Percentiles rank a stretch among this genome's conserved stretches.
phyloP scores from a whole-genome alignment of 176 grass and related monocot genomes.

The Rhynchospora pubera region DNA sequence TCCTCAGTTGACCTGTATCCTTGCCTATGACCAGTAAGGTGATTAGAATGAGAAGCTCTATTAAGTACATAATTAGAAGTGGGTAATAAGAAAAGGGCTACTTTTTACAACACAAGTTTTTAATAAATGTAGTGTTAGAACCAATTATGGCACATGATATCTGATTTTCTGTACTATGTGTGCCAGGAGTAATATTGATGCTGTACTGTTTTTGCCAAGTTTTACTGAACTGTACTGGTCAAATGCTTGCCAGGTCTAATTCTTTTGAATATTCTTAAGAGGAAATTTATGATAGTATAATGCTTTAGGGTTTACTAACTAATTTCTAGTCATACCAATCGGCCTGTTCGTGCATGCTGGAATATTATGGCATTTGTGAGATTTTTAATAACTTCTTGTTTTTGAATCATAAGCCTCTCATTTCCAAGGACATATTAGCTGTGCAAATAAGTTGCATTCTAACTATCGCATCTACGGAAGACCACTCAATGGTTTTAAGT shows the following conservation, averaged over 20 bases:
- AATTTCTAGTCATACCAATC: not conserved
- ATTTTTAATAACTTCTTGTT: not conserved
- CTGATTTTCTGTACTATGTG: not conserved
- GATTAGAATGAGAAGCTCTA: not conserved
- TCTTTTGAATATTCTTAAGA: not conserved
- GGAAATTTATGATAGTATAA: not conserved
- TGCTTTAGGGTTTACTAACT: not conserved
- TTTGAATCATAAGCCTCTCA: not conserved
- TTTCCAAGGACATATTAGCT: not conserved
- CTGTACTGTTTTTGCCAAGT: not conserved
- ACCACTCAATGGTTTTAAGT: not conserved
- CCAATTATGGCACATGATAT: not conserved
- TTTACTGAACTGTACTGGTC: not conserved
- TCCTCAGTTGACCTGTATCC: constrained; percentile 66
- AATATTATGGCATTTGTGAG: not conserved
- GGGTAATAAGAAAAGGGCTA: not conserved
- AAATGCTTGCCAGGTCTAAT: not conserved
- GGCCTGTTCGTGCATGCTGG: not conserved
- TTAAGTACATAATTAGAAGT: not conserved
- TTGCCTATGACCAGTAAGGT: not conserved
- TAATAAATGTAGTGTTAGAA: not conserved
- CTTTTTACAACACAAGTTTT: not conserved
- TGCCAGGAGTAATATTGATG: not conserved
- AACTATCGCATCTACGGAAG: not conserved
- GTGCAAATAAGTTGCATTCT: not conserved